These are phyloP conservation scores for Phaeomoniella chlamydospora DNA, from an alignment of 2,329 filamentous ascomycete species.

Conservation along the genomic window DNA sequence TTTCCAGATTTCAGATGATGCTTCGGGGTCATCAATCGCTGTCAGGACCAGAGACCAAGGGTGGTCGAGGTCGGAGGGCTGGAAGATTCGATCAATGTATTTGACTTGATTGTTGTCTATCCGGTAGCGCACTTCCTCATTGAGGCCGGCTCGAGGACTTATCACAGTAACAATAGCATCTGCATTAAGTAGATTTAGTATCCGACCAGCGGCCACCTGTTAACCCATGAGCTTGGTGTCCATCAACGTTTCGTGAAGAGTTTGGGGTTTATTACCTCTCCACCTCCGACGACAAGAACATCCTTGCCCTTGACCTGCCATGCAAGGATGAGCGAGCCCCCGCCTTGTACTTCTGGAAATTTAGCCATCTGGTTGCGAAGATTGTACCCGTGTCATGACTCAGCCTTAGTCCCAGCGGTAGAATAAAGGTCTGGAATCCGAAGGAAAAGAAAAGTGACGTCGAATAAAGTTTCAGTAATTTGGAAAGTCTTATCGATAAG, in stretches of 20 bases:
- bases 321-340: conserved; percentile 83
- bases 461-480: not conserved
- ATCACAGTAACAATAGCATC: conserved; percentile 83
- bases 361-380: conserved; percentile 15
- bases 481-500: not conserved
- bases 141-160: conserved; percentile 64
- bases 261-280: conserved; percentile 50
- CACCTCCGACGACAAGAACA: conserved; percentile 85
- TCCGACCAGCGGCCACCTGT: conserved; percentile 88
- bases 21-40: conserved; percentile 82
- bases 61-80: conserved; percentile 70
- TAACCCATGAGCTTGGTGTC: conserved; percentile 14
- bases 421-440: not conserved
- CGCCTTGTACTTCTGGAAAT: conserved; percentile 73
- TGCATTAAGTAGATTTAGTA: conserved; percentile 87
- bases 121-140: conserved; percentile 75
- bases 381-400: not conserved
- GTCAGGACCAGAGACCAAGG: conserved; percentile 66
- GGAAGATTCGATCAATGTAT: conserved; percentile 71
- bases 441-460: not conserved
- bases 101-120: conserved; percentile 60
- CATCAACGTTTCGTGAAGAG: too few relatives aligned
- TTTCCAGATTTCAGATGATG: conserved; percentile 85
- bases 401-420: not conserved
- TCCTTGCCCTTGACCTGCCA: conserved; percentile 88